Base-by-base conservation (phyloP, 805 yeast genomes). In the Ogataea sp. region DNA sequence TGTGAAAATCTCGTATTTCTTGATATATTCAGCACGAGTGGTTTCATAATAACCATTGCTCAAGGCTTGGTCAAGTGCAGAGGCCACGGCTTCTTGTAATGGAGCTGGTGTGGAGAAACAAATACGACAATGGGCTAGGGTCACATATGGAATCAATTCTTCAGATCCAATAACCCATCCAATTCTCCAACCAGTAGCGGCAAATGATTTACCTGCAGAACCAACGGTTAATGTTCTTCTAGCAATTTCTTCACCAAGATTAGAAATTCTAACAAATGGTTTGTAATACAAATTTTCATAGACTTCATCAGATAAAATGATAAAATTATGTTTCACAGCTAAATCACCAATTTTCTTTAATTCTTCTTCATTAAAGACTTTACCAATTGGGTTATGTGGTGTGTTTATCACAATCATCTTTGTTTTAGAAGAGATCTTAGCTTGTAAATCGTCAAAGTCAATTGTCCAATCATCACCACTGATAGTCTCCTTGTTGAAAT, bases 181-280 rank as follows among this genome's bases (percentile, higher is more conserved):
- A 39, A 93, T 75, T 68, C 98, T 80, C 97, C 97, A 93, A 39
- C 98, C 98, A 11, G 98, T 93, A 33, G 96, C 96, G n/a, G 96
- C 95, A 66, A 93, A 93, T 0, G 96, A 79, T 62, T 93, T 93
- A 46, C 98, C 98, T 6, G 97, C 98, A 23, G 96, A 86, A 1
- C 97, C 97, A 18, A 93, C 94, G 3, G 97, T 81, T 40, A 93
- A 64, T 0, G 97, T 86, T 53, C 88, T 68, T 42, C 76, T 75
- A 21, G 75, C 80, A 43, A 88, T 73, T 51, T 88, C 96, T 5
- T 90, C 89, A 5, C 80, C 68, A 39, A 90, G 64, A 2, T 86
- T 77, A 2, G 96, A 95, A 36, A 93, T 82, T 55, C 97, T 74
- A 6, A 90, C 80, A 61, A 90, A 88, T 6, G 71, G 65, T 2